Base-by-base conservation (phyloP, 768 basidiomycete species). In the Collybia sp. region DNA sequence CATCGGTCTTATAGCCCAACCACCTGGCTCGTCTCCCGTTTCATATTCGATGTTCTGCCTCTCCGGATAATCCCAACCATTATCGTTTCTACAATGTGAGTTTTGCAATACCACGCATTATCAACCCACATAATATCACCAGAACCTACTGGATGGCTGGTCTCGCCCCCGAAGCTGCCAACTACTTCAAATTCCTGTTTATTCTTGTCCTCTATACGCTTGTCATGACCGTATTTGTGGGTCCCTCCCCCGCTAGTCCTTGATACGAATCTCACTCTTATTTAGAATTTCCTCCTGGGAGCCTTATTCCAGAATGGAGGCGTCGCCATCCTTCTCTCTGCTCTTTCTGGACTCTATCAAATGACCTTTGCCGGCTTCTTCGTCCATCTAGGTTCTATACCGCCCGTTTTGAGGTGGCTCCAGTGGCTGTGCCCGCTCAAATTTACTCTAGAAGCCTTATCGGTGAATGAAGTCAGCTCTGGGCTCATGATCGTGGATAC, bases 111-210 rank as follows among this genome's bases (percentile, higher is more conserved):
- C 25, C 25, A 25, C 3, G 25, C 25, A 25, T 25, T 25, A 8
- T 40, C 31, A 3, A 31, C 38, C 13, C 42, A 34, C 15, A 33
- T 30, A 18, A 45, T 53, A n/a, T 42, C 25, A 36, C 9, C 48
- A 88, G 85, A 43, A 85, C 84, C n/a, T 93, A 92, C 55, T 92
- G 90, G 89, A 93, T 97, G 94, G 91, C 92, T 2, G 93, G 94
- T 11, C 77, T 97, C 3, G 77, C 88, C 1, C 73, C 73, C 3
- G 77, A 87, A 36, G 82, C 92, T 2, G 77, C 83, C 0, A 74
- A 86, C 59, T 97, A 86, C 74, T 98, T 96, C 84, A 98, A 96
- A 58, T 98, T 89, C 68, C 70, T 96, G 16, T 79, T 97, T 58
- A 87, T 96, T 50, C 73, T 97, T 13, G 84, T 92, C 15, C 70